Evolutionary conservation across 1,139 yeast genomes (phyloP), one percentile per base, ranked within the genome.

Genomic region (Lizanozyma gosingica): DNA sequence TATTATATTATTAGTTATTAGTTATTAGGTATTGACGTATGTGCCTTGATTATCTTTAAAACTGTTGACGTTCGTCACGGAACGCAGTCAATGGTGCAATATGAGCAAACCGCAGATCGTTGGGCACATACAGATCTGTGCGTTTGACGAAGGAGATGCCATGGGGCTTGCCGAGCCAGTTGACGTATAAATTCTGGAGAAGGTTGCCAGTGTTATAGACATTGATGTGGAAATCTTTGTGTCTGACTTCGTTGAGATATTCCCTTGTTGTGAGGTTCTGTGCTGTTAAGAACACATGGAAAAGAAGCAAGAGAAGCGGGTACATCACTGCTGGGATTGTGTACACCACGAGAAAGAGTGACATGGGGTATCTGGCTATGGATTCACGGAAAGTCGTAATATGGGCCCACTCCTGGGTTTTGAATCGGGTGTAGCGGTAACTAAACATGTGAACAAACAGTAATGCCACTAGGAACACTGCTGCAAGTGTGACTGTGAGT

Each of bases 181-280:
- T 69, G 11, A 65, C 54, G 29, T 60, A 57, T 44, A 76, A 54
- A 50, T 81, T 80, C 32, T 48, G 48, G 18, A 55, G 40, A 1
- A 63, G 45, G n/a, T 60, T 57, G 1, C 57, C 55, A 1, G 67
- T 59, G 40, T 72, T 67, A 54, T 60, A 79, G 2, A 75, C 72
- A 48, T 73, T 73, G 36, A 60, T 56, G 43, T 61, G 71, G 2
- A 49, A 49, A 15, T 52, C 54, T 16, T 55, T 38, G 49, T 48
- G 53, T 50, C 62, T 43, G 40, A 61, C 56, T 55, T 67, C 47
- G 55, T 67, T 70, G 39, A 83, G 59, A 48, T 72, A 82, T 47
- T 83, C 92, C 47, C 88, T 64, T 3, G 94, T 83, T 15, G 90
- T 80, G 47, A 82, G 67, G 43, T 80, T 81, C n/a, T 74, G 67